A percentile compares a stretch with the other conserved stretches of the same genome.
These are phyloP conservation scores for Phytophthora pluvialis DNA, from an alignment of 352 stramenopile genomes.

Conservation along the genomic window DNA sequence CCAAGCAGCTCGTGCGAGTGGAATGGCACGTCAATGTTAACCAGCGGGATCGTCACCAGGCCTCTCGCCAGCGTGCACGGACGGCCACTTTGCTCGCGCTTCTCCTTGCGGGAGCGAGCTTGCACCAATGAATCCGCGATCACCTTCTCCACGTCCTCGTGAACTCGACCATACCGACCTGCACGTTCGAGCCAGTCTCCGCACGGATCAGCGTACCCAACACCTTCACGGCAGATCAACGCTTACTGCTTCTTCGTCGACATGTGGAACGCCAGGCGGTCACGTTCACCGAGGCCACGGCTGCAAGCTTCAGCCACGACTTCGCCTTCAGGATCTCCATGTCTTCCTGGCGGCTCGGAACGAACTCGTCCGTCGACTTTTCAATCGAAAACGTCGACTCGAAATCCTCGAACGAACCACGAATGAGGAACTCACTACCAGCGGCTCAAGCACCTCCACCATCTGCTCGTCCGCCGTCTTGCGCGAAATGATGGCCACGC, in stretches of 20 bases:
- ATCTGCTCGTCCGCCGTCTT: conserved; percentile 59
- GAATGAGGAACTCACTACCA: conserved; percentile 90
- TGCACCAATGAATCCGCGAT: conserved; percentile 65
- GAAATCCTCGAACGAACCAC: conserved; percentile 80
- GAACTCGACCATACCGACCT: conserved; percentile 42
- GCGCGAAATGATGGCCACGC: conserved; percentile 70
- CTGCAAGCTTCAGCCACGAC: conserved; percentile 58
- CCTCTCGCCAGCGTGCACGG: conserved; percentile 70
- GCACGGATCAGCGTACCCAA: conserved; percentile 52
- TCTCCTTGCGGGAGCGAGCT: conserved; percentile 67
- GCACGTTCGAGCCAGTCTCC: conserved; percentile 41
- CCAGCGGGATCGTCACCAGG: conserved; percentile 83
- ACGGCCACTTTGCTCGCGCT: conserved; percentile 54
- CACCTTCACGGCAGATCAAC: conserved; percentile 56
- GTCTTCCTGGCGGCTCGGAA: conserved; percentile 41
- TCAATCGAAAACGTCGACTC: conserved; percentile 74
- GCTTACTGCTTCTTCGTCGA: conserved; percentile 68
- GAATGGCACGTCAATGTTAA: conserved; percentile 92
- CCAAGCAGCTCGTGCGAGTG: conserved; percentile 85
- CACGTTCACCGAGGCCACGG: conserved; percentile 40
- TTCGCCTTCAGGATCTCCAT: conserved; percentile 73
- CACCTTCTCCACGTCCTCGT: conserved; percentile 55
- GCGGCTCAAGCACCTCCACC: conserved; percentile 62
- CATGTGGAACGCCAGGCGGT: conserved; percentile 58
- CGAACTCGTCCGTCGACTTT: conserved; percentile 51